Conservation (phyloP, 2,329 filamentous ascomycete genomes). For the Dendrostoma leiphaemia region DNA sequence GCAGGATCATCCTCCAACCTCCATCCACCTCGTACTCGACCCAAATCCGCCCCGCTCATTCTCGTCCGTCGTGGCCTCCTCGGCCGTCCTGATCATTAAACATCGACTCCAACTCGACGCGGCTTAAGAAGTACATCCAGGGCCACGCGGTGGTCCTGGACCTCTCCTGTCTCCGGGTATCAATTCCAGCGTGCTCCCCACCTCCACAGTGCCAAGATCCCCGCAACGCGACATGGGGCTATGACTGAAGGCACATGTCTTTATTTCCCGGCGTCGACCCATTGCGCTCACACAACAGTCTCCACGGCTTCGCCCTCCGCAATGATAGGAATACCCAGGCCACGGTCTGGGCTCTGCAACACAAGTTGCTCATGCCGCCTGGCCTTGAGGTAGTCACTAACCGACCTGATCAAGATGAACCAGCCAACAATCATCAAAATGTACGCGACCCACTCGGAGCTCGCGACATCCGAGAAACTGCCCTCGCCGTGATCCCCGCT, state of each 20-base stretch:
- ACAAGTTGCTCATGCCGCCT: slow-evolving; percentile 91
- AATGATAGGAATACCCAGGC: slow-evolving; percentile 80
- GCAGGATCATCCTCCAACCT: background rate
- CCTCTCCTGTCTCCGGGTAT: too few relatives aligned
- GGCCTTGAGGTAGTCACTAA: slow-evolving; percentile 85
- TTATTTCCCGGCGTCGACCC: too few relatives aligned
- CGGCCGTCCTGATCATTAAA: background rate
- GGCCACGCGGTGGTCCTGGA: too few relatives aligned
- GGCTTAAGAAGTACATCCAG: too few relatives aligned
- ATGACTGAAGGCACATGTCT: too few relatives aligned
- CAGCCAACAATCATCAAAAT: slow-evolving; percentile 94
- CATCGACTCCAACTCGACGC: too few relatives aligned
- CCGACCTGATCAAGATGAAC: slow-evolving; percentile 94
- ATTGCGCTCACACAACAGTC: slow-evolving; percentile 67
- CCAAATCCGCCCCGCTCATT: background rate
- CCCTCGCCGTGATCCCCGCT: slow-evolving; percentile 37
- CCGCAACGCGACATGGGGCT: too few relatives aligned
- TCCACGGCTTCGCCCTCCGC: slow-evolving; percentile 81
- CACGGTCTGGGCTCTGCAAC: slow-evolving; percentile 86
- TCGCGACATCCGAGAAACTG: slow-evolving; percentile 58
- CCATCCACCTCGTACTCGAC: background rate
- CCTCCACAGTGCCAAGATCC: too few relatives aligned
- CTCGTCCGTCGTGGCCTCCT: background rate
- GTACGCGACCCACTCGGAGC: slow-evolving; percentile 87
- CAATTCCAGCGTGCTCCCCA: too few relatives aligned